Evolutionary conservation across 108 stramenopile species (phyloP), one percentile per base, ranked within the genome.

Genomic region (Fistulifera solaris): DNA sequence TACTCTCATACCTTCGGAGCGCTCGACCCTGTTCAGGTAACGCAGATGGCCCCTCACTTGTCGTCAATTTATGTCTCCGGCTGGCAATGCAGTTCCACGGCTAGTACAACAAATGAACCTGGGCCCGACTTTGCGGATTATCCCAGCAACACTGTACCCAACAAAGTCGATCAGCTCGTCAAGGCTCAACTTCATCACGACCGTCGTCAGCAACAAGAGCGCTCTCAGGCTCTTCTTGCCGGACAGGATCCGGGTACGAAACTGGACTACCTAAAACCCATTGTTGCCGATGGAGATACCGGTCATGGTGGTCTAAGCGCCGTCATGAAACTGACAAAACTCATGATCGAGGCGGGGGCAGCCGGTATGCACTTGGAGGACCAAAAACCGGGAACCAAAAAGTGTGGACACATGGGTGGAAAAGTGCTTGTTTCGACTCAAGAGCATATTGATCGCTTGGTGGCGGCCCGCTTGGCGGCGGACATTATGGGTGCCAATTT

Each of bases 321-420:
- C 7, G 94, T 97, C 35, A 96, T 95, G 94, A 96, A 97, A 62
- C 69, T 96, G 6, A 91, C 86, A 31, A 95, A 95, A 61, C 76
- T 97, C 39, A 88, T 96, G 56, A 79, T 96, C 22, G 94, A 97
- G 70, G 85, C 87, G 39, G 96, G 96, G 8, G 96, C 94, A 11
- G 91, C 94, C 1, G 94, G 79, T 22, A 67, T 85, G 43, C 89
- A 85, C 58, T 75, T 87, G 56, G 83, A 82, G 64, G 83, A 85
- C 61, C 83, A 89, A 67, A 92, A 87, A 54, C 92, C 95, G 8
- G 96, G 96, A 53, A 94, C 94, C 3, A 97, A 97, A 73, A 97
- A 97, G 68, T 97, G 96, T 56, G 96, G 96, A 6, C 96, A 97
- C 71, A 90, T 94, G 84, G 85, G 89, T 23, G 93, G 93, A 2